Evolutionary conservation across 2,329 filamentous ascomycete species (phyloP).

Genomic region (Xylariaceae sp.): DNA sequence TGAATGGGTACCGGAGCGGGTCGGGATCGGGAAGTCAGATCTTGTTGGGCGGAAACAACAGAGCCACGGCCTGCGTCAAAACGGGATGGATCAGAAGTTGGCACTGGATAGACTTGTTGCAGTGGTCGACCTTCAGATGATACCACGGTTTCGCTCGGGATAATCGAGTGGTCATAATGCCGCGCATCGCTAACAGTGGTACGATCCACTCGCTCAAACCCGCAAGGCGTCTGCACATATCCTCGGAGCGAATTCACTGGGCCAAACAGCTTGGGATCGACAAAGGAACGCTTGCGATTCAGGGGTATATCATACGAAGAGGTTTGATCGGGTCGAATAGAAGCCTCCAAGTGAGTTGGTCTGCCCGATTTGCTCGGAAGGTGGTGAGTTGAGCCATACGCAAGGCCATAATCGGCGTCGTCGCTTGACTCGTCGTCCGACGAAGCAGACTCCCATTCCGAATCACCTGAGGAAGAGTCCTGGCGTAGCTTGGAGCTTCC

Average conservation of each 20-base stretch:
- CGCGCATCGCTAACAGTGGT: slow-evolving; percentile 30
- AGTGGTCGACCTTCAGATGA: slow-evolving; percentile 50
- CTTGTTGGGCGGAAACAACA: slow-evolving; percentile 49
- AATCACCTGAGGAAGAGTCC: slow-evolving; percentile 50
- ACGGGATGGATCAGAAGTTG: slow-evolving; percentile 67
- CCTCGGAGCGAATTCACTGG: slow-evolving; percentile 66
- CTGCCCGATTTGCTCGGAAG: slow-evolving; percentile 28
- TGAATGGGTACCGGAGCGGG: slow-evolving; percentile 74
- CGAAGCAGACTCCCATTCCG: slow-evolving; percentile 63
- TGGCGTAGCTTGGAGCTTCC: slow-evolving; percentile 49
- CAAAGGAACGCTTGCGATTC: slow-evolving; percentile 51
- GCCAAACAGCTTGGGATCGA: slow-evolving; percentile 65
- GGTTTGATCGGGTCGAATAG: slow-evolving; percentile 27
- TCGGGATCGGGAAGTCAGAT: slow-evolving; percentile 50
- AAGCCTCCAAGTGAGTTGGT: slow-evolving; percentile 20
- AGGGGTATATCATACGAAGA: slow-evolving; percentile 29
- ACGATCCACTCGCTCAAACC: slow-evolving; percentile 53
- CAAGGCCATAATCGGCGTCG: slow-evolving; percentile 49
- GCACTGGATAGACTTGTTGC: slow-evolving; percentile 70
- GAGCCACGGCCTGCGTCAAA: slow-evolving; percentile 65
- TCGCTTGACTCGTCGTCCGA: slow-evolving; percentile 54
- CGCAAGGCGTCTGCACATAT: slow-evolving; percentile 60
- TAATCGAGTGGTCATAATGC: slow-evolving; percentile 47
- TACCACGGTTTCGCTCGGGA: slow-evolving; percentile 43
- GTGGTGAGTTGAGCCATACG: slow-evolving; percentile 48